phyloP scores from a whole-genome alignment of 495 filamentous ascomycete genomes.

The Astrothelium macrocarpum region DNA sequence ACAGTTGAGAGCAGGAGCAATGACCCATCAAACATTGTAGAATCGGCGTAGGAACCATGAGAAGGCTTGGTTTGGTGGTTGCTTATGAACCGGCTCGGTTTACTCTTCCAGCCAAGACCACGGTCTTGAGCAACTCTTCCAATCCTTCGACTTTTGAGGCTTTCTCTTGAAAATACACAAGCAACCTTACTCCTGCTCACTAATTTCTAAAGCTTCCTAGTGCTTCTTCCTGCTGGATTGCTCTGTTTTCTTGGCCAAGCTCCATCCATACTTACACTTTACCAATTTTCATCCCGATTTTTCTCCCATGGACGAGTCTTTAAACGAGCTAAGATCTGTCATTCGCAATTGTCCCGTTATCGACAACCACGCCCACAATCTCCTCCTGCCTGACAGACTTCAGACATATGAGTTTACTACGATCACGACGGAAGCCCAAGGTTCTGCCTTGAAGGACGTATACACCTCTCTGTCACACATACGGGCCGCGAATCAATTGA shows the following conservation, averaged over 20 bases:
- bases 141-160: too few relatives aligned
- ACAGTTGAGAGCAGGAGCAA: too few relatives aligned
- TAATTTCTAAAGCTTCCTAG: neutral
- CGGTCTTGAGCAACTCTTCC: too few relatives aligned
- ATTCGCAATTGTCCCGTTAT: slow-evolving; percentile 67
- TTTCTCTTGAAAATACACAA: too few relatives aligned
- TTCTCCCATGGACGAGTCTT: neutral
- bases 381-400: slow-evolving; percentile 45
- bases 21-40: too few relatives aligned
- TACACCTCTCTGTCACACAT: slow-evolving; percentile 56
- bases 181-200: neutral
- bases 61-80: neutral
- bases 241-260: neutral
- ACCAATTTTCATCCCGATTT: neutral
- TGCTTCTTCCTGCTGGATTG: too few relatives aligned
- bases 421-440: slow-evolving; percentile 67
- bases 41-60: too few relatives aligned
- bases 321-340: slow-evolving; percentile 35
- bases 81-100: neutral
- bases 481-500: slow-evolving; percentile 60
- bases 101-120: neutral
- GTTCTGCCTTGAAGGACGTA: slow-evolving; percentile 52
- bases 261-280: neutral
- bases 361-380: slow-evolving; percentile 82
- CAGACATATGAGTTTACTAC: slow-evolving; percentile 36